Percentiles rank a stretch among this genome's conserved stretches.
These are phyloP conservation scores for Papilionanthe hybrid DNA, from an alignment of 116 monocot species.

Conservation along the genomic window DNA sequence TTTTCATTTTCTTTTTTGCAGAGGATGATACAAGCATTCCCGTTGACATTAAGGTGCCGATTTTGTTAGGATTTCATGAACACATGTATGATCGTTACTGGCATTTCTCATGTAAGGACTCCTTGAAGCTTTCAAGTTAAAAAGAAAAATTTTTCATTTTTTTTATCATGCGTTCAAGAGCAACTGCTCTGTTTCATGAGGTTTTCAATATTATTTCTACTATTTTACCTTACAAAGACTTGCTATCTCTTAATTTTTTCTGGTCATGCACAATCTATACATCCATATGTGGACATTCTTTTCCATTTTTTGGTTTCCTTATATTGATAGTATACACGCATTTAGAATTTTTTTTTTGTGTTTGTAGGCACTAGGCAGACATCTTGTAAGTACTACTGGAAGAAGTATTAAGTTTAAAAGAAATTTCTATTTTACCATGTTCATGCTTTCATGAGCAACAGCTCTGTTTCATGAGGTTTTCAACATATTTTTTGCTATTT, in stretches of 20 bases:
- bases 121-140: not conserved
- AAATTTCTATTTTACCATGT: no score
- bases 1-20: conserved; percentile 33
- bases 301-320: not conserved
- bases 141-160: not conserved
- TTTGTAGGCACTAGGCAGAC: not conserved
- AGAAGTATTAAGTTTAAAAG: no score
- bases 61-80: conserved; percentile 64
- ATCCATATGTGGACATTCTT: not conserved
- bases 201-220: not conserved
- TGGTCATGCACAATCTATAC: no score
- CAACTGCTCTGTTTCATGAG: not conserved
- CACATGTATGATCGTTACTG: conserved; percentile 86
- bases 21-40: conserved; percentile 98
- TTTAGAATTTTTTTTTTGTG: not conserved
- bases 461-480: no score
- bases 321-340: not conserved
- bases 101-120: conserved; percentile 88
- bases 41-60: conserved; percentile 74
- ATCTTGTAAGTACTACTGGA: no score
- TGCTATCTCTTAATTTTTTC: not conserved
- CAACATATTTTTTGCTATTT: no score
- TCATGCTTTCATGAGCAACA: no score
- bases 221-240: not conserved
- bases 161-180: not conserved